Base-by-base conservation (phyloP, 192 early-diverging fungal species). In the Podila epicladia region DNA sequence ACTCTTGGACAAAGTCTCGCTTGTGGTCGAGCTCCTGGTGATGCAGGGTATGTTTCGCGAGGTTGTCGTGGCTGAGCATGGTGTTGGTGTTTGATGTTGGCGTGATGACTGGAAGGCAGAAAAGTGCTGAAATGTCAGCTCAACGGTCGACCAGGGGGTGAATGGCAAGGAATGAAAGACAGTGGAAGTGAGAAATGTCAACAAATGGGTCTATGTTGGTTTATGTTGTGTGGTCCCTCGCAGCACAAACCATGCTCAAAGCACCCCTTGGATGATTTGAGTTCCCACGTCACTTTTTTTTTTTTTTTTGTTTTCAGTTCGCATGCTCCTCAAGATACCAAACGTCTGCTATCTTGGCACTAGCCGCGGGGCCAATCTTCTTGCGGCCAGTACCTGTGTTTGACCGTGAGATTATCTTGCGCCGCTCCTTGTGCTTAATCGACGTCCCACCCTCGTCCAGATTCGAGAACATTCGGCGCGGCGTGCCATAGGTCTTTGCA, bases 401-500 rank as follows among this genome's bases (percentile, higher is more conserved):
- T 4, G 80, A 82, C 19, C 82, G 75, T 41, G 86, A 73, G 48
- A 91, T 67, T 53, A 94, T 26, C 19, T 82, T 82, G 45, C 86
- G 88, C 26, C 89, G 68, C 9, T 85, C 82, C 5, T 29, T 37
- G 5, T 49, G 37, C 26, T 38, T 24, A 0, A 28, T 28, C 13
- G 26, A 24, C 28, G 7, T 19, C 1, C 38, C 26, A 7, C 76
- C 64, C 1, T 83, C 85, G n/a, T 80, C 85, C 5, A 73, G 37
- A 22, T 79, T 82, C 4, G 73, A 69, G 17, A 92, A 74, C 26
- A 95, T 74, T 38, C 79, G 79, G 19, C 82, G 64, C 57, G 92
- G 90, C 1, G 97, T 98, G 15, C 87, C 89, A 71, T 92, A 98
- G 24, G 62, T 83, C 32, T 76, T 75, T 1, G 85, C 89, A 41